Conservation (phyloP, 2,329 filamentous ascomycete genomes). For the Paramyrothecium roridum region DNA sequence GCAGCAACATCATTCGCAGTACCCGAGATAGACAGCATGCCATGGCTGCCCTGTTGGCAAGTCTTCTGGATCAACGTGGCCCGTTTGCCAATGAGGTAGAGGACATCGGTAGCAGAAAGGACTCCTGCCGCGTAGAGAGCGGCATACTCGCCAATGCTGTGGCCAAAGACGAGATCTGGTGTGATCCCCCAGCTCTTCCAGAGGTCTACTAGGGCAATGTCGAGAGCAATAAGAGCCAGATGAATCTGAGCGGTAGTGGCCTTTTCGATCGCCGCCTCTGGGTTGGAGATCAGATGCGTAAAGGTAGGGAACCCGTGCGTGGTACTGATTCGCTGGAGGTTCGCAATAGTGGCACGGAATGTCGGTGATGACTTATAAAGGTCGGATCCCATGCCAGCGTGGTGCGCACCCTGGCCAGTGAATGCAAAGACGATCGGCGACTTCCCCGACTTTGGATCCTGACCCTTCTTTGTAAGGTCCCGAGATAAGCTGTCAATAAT, state of each 20-base stretch:
- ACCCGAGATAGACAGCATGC: slow-evolving; percentile 30
- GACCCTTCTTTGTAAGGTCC: not conserved
- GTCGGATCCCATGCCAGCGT: slow-evolving; percentile 25
- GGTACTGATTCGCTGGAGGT: slow-evolving; percentile 24
- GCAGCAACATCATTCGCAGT: slow-evolving; percentile 9
- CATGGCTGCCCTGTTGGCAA: slow-evolving; percentile 39
- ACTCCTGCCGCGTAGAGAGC: slow-evolving; percentile 60
- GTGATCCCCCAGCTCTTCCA: slow-evolving; percentile 36
- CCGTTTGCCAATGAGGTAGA: slow-evolving; percentile 60
- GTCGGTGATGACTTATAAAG: slow-evolving; percentile 25
- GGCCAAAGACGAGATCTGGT: slow-evolving; percentile 43
- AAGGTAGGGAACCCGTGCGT: slow-evolving; percentile 35
- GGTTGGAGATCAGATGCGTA: slow-evolving; percentile 36
- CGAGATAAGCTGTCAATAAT: not conserved
- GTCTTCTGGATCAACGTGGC: slow-evolving; percentile 52
- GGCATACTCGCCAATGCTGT: slow-evolving; percentile 62
- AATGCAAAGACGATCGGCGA: slow-evolving; percentile 32
- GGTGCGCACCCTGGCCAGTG: slow-evolving; percentile 40
- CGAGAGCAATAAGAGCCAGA: slow-evolving; percentile 31
- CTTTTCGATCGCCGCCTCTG: slow-evolving; percentile 5
- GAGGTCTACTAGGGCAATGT: slow-evolving; percentile 39
- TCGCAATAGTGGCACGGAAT: slow-evolving; percentile 29
- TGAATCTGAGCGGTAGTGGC: slow-evolving; percentile 26
- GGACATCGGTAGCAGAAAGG: slow-evolving; percentile 56
- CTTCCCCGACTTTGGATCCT: not conserved